These are phyloP conservation scores for Tolypocladium nubicola DNA, from an alignment of 2,329 filamentous ascomycete genomes.

Conservation along the genomic window DNA sequence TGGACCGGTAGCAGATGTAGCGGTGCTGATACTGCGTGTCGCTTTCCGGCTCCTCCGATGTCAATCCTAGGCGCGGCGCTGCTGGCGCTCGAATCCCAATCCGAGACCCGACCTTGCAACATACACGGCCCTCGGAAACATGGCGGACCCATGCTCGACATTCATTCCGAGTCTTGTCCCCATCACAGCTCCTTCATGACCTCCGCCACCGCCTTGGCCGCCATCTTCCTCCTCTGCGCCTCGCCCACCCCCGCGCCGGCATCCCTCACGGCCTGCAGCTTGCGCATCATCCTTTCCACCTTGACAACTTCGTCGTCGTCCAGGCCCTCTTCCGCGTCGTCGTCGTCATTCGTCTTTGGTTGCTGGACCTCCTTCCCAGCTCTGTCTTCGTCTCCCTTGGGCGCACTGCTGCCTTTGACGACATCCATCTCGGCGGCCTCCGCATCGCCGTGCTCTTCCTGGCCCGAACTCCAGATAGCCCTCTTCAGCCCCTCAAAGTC, in stretches of 20 bases:
- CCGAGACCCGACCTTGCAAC: no score
- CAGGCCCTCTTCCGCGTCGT: constrained; percentile 23
- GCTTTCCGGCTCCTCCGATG: background rate
- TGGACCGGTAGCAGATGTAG: no score
- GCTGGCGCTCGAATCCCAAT: background rate
- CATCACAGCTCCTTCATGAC: constrained; percentile 49
- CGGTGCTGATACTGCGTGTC: background rate
- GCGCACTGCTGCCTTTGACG: constrained; percentile 3
- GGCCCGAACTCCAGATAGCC: constrained; percentile 37
- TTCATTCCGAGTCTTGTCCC: background rate
- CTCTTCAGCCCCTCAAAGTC: constrained; percentile 42
- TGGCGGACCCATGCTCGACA: background rate
- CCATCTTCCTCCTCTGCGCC: constrained; percentile 49
- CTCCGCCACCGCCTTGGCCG: constrained; percentile 50
- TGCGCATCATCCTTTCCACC: constrained; percentile 53
- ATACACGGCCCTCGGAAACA: background rate
- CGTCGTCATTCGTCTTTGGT: constrained; percentile 21
- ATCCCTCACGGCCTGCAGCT: constrained; percentile 50
- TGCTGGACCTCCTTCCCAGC: constrained; percentile 7
- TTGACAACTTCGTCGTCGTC: constrained; percentile 44
- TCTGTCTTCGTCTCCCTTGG: background rate
- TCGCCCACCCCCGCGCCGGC: constrained; percentile 48
- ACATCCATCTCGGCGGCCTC: constrained; percentile 4
- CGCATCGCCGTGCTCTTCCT: constrained; percentile 13
- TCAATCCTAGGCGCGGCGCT: background rate